Base-by-base conservation (phyloP, 2,329 filamentous ascomycete species). In the Boeremia lycopersici region DNA sequence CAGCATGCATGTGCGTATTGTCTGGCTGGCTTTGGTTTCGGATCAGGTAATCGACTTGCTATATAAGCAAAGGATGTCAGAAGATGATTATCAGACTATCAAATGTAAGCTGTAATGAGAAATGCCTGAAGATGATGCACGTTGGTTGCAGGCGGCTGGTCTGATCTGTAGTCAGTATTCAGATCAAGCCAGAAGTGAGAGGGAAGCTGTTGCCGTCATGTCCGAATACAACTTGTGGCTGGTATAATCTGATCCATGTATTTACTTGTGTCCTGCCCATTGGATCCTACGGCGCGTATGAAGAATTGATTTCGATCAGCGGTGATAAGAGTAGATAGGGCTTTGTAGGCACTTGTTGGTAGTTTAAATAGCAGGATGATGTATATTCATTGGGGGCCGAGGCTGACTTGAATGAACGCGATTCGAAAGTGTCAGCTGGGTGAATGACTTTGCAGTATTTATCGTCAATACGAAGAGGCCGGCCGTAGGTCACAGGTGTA, bases 61-160 rank as follows among this genome's bases (percentile, higher is more conserved):
- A 59, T n/a, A 75, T 73, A 4, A 78, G 54, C 4, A 78, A 63
- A 5, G 77, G 77, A n/a, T 77, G 74, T 56, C 78, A 74, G 6
- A 79, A 63, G 3, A 79, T 71, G 35, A 79, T 77, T 4, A 77
- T 62, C 5, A 79, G 59, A 48, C 77, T 79, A 55, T 79, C 77
- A 31, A 75, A 79, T 1, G 77, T 78, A 4, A 79, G 59, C 38
- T 78, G 73, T n/a, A 79, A 48, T 8, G 77, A 72, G n/a, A n/a
- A 79, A 52, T 1, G 77, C 71, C 54, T 79, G 77, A 1, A 79
- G 48, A 5, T 65, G 61, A 41, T 63, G 50, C 41, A 64, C 57
- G 47, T 63, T 49, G 19, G 40, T 33, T 4, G 55, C 56, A 6
- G 51, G 39, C 10, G 53, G 44, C 9, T 58, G 50, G 15, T 63